A percentile compares a stretch with the other conserved stretches of the same genome.
Conservation (phyloP, 2,329 filamentous ascomycete genomes). For the Fusarium tanahbumbuense region DNA sequence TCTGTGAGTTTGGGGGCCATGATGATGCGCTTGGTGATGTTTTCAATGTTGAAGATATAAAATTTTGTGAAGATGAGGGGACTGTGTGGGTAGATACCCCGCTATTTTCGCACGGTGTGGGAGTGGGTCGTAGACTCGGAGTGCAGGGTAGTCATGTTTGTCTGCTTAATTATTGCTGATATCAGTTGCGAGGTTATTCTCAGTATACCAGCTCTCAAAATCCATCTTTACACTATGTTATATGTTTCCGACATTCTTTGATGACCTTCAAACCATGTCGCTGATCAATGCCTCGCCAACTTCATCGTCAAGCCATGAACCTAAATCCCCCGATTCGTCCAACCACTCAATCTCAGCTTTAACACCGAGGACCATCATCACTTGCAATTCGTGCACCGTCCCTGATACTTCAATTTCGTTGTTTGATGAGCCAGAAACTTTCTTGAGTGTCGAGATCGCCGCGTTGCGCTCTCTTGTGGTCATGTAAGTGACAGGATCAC, state of each 20-base stretch:
- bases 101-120: constrained; percentile 53
- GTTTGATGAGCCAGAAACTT: constrained; percentile 47
- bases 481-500: constrained; percentile 54
- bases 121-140: not conserved
- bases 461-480: constrained; percentile 68
- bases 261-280: not conserved
- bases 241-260: too few relatives aligned
- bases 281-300: constrained; percentile 44
- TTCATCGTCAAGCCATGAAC: constrained; percentile 61
- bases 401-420: constrained; percentile 51
- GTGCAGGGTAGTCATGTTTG: constrained; percentile 41
- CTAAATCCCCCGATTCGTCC: constrained; percentile 65
- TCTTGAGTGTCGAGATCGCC: constrained; percentile 65
- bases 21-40: constrained; percentile 30
- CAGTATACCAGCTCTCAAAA: too few relatives aligned
- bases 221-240: too few relatives aligned
- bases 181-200: too few relatives aligned
- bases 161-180: not conserved
- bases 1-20: constrained; percentile 71
- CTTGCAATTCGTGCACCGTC: constrained; percentile 70
- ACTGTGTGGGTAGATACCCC: constrained; percentile 52
- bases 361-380: constrained; percentile 77
- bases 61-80: constrained; percentile 54
- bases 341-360: constrained; percentile 84
- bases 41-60: constrained; percentile 40